phyloP scores from a whole-genome alignment of 495 filamentous ascomycete species.

The Penicillium flavigenum region DNA sequence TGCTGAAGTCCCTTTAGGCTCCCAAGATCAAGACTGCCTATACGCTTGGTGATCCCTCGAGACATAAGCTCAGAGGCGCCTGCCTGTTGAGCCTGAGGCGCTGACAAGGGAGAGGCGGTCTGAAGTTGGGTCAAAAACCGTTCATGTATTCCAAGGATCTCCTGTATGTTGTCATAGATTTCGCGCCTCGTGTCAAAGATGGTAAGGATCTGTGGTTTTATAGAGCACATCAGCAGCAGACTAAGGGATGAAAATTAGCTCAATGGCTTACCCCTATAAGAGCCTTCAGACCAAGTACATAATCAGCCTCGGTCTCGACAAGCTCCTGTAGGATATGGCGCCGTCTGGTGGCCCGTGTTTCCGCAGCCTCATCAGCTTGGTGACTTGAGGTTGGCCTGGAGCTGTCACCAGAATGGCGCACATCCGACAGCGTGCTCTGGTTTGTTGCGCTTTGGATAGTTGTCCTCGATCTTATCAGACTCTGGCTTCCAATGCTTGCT shows the following conservation, averaged over 20 bases:
- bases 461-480: constrained; percentile 60
- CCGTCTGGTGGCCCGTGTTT: constrained; percentile 67
- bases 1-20: constrained; percentile 31
- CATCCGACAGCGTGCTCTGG: constrained; percentile 54
- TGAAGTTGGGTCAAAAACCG: constrained; percentile 39
- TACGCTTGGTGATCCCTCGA: constrained; percentile 23
- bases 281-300: constrained; percentile 81
- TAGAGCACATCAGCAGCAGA: neutral
- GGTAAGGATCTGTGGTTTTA: constrained; percentile 33
- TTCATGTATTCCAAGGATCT: constrained; percentile 47
- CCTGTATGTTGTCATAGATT: constrained; percentile 46
- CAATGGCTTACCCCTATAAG: constrained; percentile 68
- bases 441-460: constrained; percentile 50
- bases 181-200: constrained; percentile 36
- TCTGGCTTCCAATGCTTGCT: constrained; percentile 67
- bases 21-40: constrained; percentile 26
- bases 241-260: neutral
- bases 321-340: constrained; percentile 80
- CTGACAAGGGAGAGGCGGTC: constrained; percentile 32
- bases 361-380: constrained; percentile 67
- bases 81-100: constrained; percentile 12
- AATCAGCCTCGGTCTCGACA: constrained; percentile 80
- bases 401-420: constrained; percentile 68
- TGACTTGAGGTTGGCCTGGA: constrained; percentile 50
- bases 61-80: constrained; percentile 24